Conservation (phyloP, 331 rosid species). For the Quercus phellos region DNA sequence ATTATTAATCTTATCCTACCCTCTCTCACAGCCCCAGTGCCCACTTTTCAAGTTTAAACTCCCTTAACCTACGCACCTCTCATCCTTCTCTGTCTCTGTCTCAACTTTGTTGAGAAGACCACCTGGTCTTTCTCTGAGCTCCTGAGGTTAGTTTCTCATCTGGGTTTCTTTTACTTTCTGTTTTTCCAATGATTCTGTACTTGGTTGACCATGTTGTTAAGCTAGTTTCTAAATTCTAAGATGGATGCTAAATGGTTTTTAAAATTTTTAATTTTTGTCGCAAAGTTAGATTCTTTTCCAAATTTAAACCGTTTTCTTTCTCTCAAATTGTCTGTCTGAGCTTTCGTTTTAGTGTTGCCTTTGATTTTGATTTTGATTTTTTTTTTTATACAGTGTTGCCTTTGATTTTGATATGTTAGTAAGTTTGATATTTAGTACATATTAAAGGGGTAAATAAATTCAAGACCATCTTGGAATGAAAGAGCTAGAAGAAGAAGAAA, state of each 20-base stretch:
- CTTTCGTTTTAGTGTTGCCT: neutral
- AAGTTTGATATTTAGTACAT: too few relatives aligned
- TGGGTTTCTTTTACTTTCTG: slow-evolving; percentile 2
- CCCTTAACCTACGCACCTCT: neutral
- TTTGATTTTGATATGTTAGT: neutral
- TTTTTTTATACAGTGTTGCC: neutral
- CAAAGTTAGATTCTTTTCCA: too few relatives aligned
- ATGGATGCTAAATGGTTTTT: slow-evolving; percentile 1
- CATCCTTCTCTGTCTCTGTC: neutral
- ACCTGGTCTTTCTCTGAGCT: neutral
- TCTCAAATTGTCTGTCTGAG: neutral
- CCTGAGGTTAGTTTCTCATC: slow-evolving; percentile 36
- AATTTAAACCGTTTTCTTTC: neutral
- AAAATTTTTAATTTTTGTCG: too few relatives aligned
- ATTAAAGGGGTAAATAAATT: neutral
- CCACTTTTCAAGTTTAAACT: neutral
- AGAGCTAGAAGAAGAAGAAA: neutral
- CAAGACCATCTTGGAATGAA: neutral
- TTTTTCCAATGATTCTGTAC: neutral
- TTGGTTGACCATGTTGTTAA: slow-evolving; percentile 3
- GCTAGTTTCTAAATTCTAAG: neutral
- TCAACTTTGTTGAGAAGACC: neutral
- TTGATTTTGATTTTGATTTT: neutral
- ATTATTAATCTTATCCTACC: neutral
- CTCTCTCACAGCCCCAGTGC: neutral